A percentile compares a stretch with the other conserved stretches of the same genome.
phyloP scores from a whole-genome alignment of 352 stramenopile species.

The Thalassiosira sp. region DNA sequence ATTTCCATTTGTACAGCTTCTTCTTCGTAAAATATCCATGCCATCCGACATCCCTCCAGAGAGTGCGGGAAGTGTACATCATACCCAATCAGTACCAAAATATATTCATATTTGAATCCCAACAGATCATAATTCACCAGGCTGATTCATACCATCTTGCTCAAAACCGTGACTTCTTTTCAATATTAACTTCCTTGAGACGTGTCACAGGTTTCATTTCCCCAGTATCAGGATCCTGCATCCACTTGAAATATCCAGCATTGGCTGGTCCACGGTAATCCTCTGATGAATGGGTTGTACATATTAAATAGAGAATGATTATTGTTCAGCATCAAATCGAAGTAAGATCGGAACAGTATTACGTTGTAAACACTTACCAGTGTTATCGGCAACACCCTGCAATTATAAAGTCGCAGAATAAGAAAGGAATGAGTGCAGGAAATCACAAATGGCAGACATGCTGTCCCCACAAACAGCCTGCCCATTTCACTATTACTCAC shows the following conservation, averaged over 20 bases:
- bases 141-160: no score
- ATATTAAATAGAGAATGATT: not conserved
- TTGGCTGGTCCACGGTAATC: conserved; percentile 73
- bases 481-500: conserved; percentile 18
- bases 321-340: not conserved
- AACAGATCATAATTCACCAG: no score
- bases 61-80: no score
- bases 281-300: conserved; percentile 31
- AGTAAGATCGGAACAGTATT: not conserved
- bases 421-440: conserved; percentile 17
- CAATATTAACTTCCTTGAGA: conserved; percentile 68
- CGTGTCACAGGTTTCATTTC: conserved; percentile 69
- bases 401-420: not conserved
- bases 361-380: conserved; percentile 15
- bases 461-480: not conserved
- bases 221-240: conserved; percentile 66
- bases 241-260: conserved; percentile 78
- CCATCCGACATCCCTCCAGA: no score
- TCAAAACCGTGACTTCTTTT: conserved; percentile 60
- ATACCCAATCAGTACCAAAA: no score
- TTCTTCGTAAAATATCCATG: no score
- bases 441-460: conserved; percentile 9
- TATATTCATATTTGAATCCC: no score
- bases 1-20: no score
- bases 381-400: conserved; percentile 6